Evolutionary conservation across 331 rosid genomes (phyloP).

Genomic region (Acacia pycnantha): DNA sequence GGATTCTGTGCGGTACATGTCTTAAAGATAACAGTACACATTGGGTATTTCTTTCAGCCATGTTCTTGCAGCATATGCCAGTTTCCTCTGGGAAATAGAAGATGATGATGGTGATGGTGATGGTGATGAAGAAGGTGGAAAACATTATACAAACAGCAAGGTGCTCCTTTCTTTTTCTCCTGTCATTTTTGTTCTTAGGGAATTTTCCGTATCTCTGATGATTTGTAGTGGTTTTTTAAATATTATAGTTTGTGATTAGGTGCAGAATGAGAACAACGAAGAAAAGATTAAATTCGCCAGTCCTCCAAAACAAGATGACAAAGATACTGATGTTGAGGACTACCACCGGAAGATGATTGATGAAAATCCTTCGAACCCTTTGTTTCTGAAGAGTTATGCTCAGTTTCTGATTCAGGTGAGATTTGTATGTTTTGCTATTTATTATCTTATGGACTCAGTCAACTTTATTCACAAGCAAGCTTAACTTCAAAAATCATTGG

Average conservation of each 20-base stretch:
- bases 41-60: conserved; percentile 49
- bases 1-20: conserved; percentile 4
- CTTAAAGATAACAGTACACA: conserved; percentile 21
- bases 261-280: conserved; percentile 48
- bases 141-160: conserved; percentile 34
- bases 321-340: conserved; percentile 35
- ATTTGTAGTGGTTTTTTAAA: conserved; percentile 12
- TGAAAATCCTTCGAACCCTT: conserved; percentile 55
- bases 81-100: conserved; percentile 83
- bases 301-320: conserved; percentile 30
- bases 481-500: neutral
- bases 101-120: conserved; percentile 32
- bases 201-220: neutral
- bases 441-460: neutral
- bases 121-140: conserved; percentile 35
- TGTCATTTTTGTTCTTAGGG: neutral
- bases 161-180: conserved; percentile 30
- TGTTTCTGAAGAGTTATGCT: conserved; percentile 71
- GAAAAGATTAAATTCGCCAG: conserved; percentile 17
- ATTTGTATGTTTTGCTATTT: neutral
- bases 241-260: conserved; percentile 25
- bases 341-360: conserved; percentile 56
- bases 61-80: conserved; percentile 80
- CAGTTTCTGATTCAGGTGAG: conserved; percentile 74
- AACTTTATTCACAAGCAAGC: neutral